These are phyloP conservation scores for Lenzites betulinus DNA, from an alignment of 768 basidiomycete genomes.

Conservation along the genomic window DNA sequence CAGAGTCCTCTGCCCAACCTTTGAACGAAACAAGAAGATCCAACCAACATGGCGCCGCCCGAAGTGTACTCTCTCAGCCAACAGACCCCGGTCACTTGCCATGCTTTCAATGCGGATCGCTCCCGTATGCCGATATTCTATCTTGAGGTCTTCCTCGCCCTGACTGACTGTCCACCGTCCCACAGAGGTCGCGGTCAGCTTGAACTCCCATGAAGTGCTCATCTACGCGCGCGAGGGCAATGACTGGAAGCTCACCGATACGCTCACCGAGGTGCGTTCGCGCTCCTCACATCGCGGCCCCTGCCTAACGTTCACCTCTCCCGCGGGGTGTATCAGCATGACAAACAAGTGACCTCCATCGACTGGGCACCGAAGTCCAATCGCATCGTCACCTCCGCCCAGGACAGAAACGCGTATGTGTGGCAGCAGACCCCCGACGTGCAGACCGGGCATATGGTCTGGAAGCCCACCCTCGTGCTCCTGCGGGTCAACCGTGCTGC, in stretches of 20 bases:
- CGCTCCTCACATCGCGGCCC: neutral
- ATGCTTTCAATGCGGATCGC: constrained; percentile 89
- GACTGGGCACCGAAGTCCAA: constrained; percentile 98
- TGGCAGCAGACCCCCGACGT: constrained; percentile 86
- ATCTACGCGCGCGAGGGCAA: constrained; percentile 69
- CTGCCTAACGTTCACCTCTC: neutral
- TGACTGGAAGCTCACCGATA: constrained; percentile 73
- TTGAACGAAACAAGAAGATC: neutral
- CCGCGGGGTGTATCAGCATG: constrained; percentile 62
- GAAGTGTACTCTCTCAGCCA: constrained; percentile 80
- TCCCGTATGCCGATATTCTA: constrained; percentile 56
- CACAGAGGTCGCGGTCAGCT: constrained; percentile 88
- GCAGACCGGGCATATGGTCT: constrained; percentile 66
- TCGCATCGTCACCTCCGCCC: constrained; percentile 97
- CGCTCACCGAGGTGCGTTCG: constrained; percentile 75
- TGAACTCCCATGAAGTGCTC: constrained; percentile 88
- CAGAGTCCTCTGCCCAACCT: constrained; percentile 59
- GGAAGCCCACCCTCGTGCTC: constrained; percentile 97
- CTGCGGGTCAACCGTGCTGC: constrained; percentile 95
- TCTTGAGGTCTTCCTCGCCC: neutral
- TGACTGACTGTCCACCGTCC: neutral
- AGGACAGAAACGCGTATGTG: constrained; percentile 98
- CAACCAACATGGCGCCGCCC: constrained; percentile 58
- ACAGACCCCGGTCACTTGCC: constrained; percentile 82
- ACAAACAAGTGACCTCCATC: constrained; percentile 96